Percentiles rank a stretch among this genome's conserved stretches.
These are phyloP conservation scores for Oldenlandia corymbosa DNA, from an alignment of 257 asterid species.

Conservation along the genomic window DNA sequence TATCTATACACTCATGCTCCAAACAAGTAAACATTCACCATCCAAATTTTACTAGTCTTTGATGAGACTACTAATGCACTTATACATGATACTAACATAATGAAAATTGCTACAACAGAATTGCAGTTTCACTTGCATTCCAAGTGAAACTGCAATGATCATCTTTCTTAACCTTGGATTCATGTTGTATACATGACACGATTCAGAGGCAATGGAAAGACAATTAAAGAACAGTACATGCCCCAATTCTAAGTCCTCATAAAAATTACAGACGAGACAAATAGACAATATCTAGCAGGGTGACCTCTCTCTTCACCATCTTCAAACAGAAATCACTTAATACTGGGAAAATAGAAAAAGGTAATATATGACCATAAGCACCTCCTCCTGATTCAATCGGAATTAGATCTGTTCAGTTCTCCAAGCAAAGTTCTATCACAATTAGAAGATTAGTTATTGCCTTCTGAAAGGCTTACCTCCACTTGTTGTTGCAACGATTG, in stretches of 20 bases:
- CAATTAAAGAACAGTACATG: neutral
- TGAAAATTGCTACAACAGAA: neutral
- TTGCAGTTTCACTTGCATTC: neutral
- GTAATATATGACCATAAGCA: too few relatives aligned
- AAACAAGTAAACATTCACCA: neutral
- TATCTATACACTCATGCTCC: neutral
- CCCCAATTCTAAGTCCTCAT: too few relatives aligned
- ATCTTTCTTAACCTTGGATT: neutral
- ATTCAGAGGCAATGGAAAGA: neutral
- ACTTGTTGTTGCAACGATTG: conserved; percentile 95
- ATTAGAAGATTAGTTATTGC: neutral
- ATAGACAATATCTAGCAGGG: too few relatives aligned
- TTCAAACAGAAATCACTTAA: too few relatives aligned
- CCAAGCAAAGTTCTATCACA: neutral
- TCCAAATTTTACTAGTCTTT: neutral
- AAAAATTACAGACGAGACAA: too few relatives aligned
- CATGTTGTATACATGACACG: neutral
- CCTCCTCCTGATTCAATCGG: neutral
- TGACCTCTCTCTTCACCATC: too few relatives aligned
- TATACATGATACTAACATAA: neutral
- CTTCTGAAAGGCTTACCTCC: conserved; percentile 49
- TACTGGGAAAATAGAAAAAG: too few relatives aligned
- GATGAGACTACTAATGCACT: neutral
- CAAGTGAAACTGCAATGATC: neutral
- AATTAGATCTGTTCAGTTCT: neutral